A percentile compares a stretch with the other conserved stretches of the same genome.
phyloP scores from a whole-genome alignment of 2,329 filamentous ascomycete species.

The Neofusicoccum ribis region DNA sequence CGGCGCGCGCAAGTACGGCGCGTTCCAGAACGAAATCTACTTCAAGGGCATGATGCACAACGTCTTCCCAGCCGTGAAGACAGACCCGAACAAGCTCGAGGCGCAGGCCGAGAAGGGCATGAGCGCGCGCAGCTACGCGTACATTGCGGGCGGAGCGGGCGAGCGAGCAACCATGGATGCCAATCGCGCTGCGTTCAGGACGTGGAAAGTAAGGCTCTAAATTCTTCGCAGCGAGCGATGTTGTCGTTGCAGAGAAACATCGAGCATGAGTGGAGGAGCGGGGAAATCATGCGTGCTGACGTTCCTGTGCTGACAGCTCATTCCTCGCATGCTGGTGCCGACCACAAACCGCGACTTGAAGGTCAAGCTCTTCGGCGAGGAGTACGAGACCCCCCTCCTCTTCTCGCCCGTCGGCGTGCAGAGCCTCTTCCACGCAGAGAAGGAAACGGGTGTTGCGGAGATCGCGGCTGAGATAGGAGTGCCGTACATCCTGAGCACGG shows the following conservation, averaged over 20 bases:
- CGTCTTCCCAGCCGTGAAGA: slow-evolving; percentile 55
- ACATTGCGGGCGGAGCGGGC: slow-evolving; percentile 63
- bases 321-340: slow-evolving; percentile 13
- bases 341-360: slow-evolving; percentile 16
- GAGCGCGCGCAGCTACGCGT: slow-evolving; percentile 55
- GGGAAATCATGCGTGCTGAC: too few relatives aligned
- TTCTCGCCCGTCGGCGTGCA: slow-evolving; percentile 69
- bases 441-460: slow-evolving; percentile 61
- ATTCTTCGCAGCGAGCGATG: too few relatives aligned
- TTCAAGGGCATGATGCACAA: slow-evolving; percentile 53
- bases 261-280: too few relatives aligned
- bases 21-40: slow-evolving; percentile 49
- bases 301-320: background rate
- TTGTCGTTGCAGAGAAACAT: too few relatives aligned
- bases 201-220: slow-evolving; percentile 43
- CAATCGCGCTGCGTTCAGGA: slow-evolving; percentile 59
- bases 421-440: slow-evolving; percentile 63
- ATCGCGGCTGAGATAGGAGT: slow-evolving; percentile 61
- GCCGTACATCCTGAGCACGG: slow-evolving; percentile 66
- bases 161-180: slow-evolving; percentile 62
- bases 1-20: slow-evolving; percentile 39
- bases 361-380: slow-evolving; percentile 34
- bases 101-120: slow-evolving; percentile 55
- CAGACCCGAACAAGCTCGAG: slow-evolving; percentile 59
- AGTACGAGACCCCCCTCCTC: slow-evolving; percentile 53